These are phyloP conservation scores for Lagerstroemia speciosa DNA, from an alignment of 345 rosid species.

Conservation along the genomic window DNA sequence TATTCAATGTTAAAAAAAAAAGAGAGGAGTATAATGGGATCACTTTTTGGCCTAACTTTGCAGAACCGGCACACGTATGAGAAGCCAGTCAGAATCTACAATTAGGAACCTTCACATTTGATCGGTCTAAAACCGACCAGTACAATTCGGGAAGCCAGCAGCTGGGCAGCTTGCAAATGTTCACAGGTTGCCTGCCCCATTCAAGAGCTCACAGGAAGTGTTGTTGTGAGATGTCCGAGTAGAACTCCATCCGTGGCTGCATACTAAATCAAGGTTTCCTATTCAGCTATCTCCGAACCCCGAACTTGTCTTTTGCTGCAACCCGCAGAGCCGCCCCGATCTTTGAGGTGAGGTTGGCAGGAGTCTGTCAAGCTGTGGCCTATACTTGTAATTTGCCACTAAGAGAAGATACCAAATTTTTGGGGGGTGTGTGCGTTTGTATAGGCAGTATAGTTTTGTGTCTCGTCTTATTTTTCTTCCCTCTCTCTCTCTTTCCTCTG, in stretches of 20 bases:
- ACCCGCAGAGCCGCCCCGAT: background rate
- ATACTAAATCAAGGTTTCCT: background rate
- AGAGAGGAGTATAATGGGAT: too few relatives aligned
- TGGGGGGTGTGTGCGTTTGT: slow-evolving; percentile 36
- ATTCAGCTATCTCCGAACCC: background rate
- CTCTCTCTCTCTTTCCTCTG: background rate
- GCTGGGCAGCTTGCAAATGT: background rate
- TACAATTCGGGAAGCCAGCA: background rate
- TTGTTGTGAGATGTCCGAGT: background rate
- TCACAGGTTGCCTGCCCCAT: background rate
- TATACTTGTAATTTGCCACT: background rate
- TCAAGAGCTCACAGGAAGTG: background rate
- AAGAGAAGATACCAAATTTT: slow-evolving; percentile 11
- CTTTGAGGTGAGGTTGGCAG: background rate
- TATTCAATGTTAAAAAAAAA: too few relatives aligned
- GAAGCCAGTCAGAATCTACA: slow-evolving; percentile 54
- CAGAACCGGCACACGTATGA: slow-evolving; percentile 51
- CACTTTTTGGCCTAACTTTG: slow-evolving; percentile 9
- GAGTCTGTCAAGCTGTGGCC: slow-evolving; percentile 1
- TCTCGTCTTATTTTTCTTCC: background rate
- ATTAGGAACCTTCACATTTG: slow-evolving; percentile 16
- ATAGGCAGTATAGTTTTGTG: slow-evolving; percentile 29
- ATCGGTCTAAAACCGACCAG: background rate
- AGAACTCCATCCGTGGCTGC: background rate
- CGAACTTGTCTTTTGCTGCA: background rate